Conservation (phyloP, 768 basidiomycete genomes). For the Pisolithus microcarpus region DNA sequence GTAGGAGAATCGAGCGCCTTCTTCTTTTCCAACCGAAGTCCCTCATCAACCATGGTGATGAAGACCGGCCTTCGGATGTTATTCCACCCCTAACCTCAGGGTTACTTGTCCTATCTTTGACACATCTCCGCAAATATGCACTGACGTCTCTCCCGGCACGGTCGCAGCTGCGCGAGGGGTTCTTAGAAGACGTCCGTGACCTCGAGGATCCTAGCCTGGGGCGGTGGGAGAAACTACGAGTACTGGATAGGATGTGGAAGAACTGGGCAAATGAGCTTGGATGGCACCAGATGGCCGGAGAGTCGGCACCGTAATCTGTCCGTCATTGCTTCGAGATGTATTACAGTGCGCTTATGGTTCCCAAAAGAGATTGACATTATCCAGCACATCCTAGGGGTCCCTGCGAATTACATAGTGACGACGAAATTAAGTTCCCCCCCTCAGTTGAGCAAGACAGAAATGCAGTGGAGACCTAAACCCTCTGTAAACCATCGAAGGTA, state of each 20-base stretch:
- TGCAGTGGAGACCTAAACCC: slow-evolving; percentile 11
- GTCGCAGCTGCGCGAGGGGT: slow-evolving; percentile 64
- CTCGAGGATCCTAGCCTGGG: slow-evolving; percentile 69
- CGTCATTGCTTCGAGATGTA: too few species aligned
- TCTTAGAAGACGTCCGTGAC: slow-evolving; percentile 79
- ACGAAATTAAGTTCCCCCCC: too few species aligned
- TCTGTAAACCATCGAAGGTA: slow-evolving; percentile 25
- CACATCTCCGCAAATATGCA: slow-evolving; percentile 59
- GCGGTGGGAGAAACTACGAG: slow-evolving; percentile 63
- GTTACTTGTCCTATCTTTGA: slow-evolving; percentile 63
- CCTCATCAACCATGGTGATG: slow-evolving; percentile 9
- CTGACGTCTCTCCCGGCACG: slow-evolving; percentile 46
- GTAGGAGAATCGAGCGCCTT: slow-evolving; percentile 62
- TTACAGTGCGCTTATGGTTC: too few species aligned
- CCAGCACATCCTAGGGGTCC: neutral
- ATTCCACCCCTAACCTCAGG: slow-evolving; percentile 59
- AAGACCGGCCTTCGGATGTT: slow-evolving; percentile 9
- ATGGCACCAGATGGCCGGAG: slow-evolving; percentile 38
- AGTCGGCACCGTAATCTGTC: neutral
- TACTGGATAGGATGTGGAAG: slow-evolving; percentile 85
- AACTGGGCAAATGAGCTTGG: slow-evolving; percentile 70
- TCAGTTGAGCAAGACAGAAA: slow-evolving; percentile 4
- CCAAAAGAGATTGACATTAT: slow-evolving; percentile 14
- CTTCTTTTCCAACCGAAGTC: slow-evolving; percentile 43
- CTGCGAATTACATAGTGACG: too few species aligned